Percentiles rank a stretch among this genome's conserved stretches.
Evolutionary conservation across 495 filamentous ascomycete species (phyloP).

Genomic region (Trichoderma reesei): DNA sequence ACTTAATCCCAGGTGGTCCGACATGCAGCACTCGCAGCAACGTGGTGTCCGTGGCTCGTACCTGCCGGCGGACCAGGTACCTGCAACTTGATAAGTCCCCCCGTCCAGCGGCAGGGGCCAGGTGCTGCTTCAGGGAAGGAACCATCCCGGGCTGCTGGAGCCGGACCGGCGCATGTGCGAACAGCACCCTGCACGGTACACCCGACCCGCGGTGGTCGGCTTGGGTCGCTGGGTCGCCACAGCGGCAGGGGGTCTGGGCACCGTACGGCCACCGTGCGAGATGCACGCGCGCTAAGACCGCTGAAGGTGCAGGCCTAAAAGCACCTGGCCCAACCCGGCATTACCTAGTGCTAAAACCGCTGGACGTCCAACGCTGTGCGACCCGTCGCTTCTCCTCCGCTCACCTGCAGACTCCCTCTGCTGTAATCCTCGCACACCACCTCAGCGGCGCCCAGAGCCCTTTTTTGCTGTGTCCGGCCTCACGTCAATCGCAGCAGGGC

Average conservation of each 20-base stretch:
- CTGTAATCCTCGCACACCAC: not conserved
- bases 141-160: constrained; percentile 1
- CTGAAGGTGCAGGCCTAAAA: not conserved
- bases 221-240: not conserved
- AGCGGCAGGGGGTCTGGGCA: not conserved
- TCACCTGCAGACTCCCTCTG: too few species aligned
- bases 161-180: not conserved
- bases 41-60: not conserved
- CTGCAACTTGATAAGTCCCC: too few species aligned
- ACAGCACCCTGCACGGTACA: not conserved
- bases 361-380: not conserved
- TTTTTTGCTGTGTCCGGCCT: not conserved
- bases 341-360: not conserved
- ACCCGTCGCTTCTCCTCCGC: not conserved
- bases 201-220: not conserved
- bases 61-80: not conserved
- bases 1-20: too few species aligned
- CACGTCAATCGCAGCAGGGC: not conserved
- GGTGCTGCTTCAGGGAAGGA: not conserved
- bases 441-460: not conserved
- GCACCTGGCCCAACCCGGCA: constrained; percentile 1
- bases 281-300: not conserved
- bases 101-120: not conserved
- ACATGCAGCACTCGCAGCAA: too few species aligned
- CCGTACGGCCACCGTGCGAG: not conserved